A percentile compares a stretch with the other conserved stretches of the same genome.
Evolutionary conservation across 164 flowering plant genomes (phyloP).

Genomic region (Macadamia integrifolia): DNA sequence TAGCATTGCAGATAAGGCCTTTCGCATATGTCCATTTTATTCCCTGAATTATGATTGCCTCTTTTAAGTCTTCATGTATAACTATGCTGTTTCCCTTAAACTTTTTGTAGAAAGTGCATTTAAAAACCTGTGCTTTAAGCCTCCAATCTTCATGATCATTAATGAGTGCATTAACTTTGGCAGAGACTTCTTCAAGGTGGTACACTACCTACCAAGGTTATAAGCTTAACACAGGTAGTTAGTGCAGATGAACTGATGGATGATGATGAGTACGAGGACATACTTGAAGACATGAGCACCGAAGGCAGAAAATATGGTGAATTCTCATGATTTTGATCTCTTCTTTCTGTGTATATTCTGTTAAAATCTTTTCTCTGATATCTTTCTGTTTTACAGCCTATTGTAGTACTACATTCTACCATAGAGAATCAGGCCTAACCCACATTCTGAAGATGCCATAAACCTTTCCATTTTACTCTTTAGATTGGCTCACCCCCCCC

Average conservation of each 20-base stretch:
- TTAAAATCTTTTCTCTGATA: too few species aligned
- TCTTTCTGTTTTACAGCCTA: neutral
- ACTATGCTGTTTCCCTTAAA: too few species aligned
- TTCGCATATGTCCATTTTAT: too few species aligned
- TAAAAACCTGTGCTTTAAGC: too few species aligned
- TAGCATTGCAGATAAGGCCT: constrained; percentile 76
- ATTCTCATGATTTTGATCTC: neutral
- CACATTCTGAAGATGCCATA: constrained; percentile 39
- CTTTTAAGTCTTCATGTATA: too few species aligned
- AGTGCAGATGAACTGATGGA: constrained; percentile 70
- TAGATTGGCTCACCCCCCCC: neutral
- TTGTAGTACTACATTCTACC: constrained; percentile 46
- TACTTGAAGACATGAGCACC: constrained; percentile 81
- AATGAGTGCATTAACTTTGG: constrained; percentile 7
- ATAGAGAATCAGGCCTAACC: constrained; percentile 54
- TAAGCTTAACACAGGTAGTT: constrained; percentile 80
- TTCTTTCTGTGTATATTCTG: neutral
- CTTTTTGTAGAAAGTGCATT: too few species aligned
- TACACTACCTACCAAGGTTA: constrained; percentile 58
- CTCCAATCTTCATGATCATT: too few species aligned
- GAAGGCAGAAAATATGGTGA: constrained; percentile 89
- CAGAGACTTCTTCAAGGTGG: constrained; percentile 78
- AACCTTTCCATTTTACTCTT: constrained; percentile 21
- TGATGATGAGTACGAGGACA: constrained; percentile 86
- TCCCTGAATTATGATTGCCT: too few species aligned